Percentiles rank a stretch among this genome's conserved stretches.
Evolutionary conservation across 768 basidiomycete genomes (phyloP).

Genomic region (Russula vinacea): DNA sequence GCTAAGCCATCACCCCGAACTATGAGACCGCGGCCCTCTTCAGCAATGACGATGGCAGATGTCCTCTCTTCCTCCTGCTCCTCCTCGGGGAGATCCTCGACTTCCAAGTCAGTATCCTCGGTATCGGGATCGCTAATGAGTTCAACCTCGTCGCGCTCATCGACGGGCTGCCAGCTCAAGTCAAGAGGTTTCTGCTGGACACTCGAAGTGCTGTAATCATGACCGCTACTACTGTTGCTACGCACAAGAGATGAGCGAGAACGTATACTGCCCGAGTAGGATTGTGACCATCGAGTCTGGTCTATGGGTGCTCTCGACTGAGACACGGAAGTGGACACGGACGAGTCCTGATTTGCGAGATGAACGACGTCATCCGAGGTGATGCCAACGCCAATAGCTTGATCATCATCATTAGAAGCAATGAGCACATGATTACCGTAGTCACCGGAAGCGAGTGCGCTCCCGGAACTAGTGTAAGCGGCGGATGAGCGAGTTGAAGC

Average conservation of each 20-base stretch:
- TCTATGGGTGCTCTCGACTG: conserved; percentile 55
- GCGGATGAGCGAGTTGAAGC: conserved; percentile 73
- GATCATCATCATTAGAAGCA: conserved; percentile 57
- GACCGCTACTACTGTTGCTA: conserved; percentile 45
- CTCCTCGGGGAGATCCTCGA: conserved; percentile 41
- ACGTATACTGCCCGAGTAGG: conserved; percentile 58
- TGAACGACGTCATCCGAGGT: conserved; percentile 64
- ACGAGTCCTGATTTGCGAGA: conserved; percentile 53
- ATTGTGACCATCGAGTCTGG: conserved; percentile 70
- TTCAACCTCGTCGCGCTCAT: conserved; percentile 65
- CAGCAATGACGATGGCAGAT: conserved; percentile 72
- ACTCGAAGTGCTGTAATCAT: conserved; percentile 39
- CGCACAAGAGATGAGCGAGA: conserved; percentile 70
- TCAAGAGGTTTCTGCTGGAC: conserved; percentile 68
- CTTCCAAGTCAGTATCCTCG: conserved; percentile 47
- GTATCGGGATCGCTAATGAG: conserved; percentile 54
- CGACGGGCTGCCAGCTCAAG: conserved; percentile 68
- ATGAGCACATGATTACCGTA: conserved; percentile 59
- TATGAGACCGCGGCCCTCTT: conserved; percentile 82
- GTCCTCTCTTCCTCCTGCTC: conserved; percentile 67
- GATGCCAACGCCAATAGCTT: conserved; percentile 55
- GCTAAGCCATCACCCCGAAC: conserved; percentile 65
- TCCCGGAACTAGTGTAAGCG: conserved; percentile 71
- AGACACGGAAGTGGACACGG: conserved; percentile 44
- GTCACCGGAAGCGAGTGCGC: conserved; percentile 57